These are phyloP conservation scores for Arabis hirsuta DNA, from an alignment of 345 rosid species.

Conservation along the genomic window DNA sequence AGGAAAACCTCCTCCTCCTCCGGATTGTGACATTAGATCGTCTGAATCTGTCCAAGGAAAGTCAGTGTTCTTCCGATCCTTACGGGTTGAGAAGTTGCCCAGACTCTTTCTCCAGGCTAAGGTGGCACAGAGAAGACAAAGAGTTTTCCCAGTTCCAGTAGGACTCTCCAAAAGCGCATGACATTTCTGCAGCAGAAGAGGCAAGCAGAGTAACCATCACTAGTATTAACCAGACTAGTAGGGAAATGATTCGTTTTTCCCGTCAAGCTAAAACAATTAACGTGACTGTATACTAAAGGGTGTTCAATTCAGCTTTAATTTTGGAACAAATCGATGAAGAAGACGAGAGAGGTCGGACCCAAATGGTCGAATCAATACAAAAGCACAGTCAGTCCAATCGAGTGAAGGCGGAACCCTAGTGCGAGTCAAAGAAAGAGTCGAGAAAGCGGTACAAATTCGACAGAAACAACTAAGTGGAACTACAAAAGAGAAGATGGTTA, in stretches of 20 bases:
- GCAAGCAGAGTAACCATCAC: background rate
- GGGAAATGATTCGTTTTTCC: background rate
- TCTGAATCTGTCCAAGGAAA: constrained; percentile 31
- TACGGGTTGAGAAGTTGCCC: constrained; percentile 70
- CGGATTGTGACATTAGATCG: constrained; percentile 36
- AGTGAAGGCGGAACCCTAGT: constrained; percentile 10
- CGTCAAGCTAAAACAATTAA: background rate
- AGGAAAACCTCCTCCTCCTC: constrained; percentile 60
- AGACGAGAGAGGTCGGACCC: background rate
- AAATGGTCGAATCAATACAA: constrained; percentile 10
- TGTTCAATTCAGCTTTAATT: background rate
- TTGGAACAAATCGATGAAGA: background rate
- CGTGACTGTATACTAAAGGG: background rate
- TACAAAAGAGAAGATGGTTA: background rate
- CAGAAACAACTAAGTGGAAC: background rate
- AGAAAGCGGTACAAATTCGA: background rate
- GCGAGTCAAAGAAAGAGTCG: constrained; percentile 1
- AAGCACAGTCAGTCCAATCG: background rate
- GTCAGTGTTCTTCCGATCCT: constrained; percentile 41
- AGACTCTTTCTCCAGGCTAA: constrained; percentile 97
- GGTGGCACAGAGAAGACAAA: constrained; percentile 95
- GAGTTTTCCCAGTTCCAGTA: constrained; percentile 95
- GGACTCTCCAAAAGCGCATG: constrained; percentile 98
- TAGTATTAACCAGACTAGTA: background rate
- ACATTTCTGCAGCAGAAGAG: constrained; percentile 56